A percentile compares a stretch with the other conserved stretches of the same genome.
Conservation (phyloP, 768 basidiomycete species). For the Lepiota brunneoincarnata region DNA sequence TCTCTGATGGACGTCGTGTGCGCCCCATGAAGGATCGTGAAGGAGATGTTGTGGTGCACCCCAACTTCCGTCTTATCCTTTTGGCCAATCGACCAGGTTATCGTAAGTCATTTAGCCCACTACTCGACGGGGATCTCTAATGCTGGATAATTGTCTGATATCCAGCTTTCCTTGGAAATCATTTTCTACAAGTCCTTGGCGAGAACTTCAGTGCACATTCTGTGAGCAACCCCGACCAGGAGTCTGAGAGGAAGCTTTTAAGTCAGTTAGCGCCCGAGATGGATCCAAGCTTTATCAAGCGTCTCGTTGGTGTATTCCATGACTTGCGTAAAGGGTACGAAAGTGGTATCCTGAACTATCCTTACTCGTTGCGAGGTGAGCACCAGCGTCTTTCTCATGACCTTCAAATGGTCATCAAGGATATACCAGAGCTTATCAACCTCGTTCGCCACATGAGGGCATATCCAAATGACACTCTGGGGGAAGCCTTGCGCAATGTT, state of each 20-base stretch:
- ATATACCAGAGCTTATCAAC: constrained; percentile 55
- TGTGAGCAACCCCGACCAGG: constrained; percentile 64
- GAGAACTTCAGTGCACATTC: constrained; percentile 69
- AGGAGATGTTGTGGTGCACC: constrained; percentile 58
- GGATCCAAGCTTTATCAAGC: constrained; percentile 46
- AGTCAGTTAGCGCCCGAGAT: constrained; percentile 62
- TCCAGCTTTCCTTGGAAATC: constrained; percentile 68
- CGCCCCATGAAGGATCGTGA: constrained; percentile 42
- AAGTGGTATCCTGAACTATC: constrained; percentile 55
- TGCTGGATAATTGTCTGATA: background rate
- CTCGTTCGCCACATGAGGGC: constrained; percentile 61
- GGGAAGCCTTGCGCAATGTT: constrained; percentile 58
- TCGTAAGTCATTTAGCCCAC: constrained; percentile 38
- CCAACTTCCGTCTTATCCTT: constrained; percentile 60
- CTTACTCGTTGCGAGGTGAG: constrained; percentile 66
- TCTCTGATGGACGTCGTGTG: constrained; percentile 62
- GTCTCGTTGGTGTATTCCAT: constrained; percentile 63
- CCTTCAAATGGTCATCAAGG: background rate
- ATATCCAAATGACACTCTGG: constrained; percentile 56
- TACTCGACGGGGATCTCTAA: background rate
- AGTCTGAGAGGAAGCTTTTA: constrained; percentile 59
- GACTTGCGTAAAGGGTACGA: constrained; percentile 61
- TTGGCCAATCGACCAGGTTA: constrained; percentile 70
- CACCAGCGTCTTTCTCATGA: background rate
- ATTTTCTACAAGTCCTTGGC: constrained; percentile 69